Evolutionary conservation across 2,329 filamentous ascomycete species (phyloP), one percentile per base, ranked within the genome.

Genomic region (Tolypocladium amazonense): DNA sequence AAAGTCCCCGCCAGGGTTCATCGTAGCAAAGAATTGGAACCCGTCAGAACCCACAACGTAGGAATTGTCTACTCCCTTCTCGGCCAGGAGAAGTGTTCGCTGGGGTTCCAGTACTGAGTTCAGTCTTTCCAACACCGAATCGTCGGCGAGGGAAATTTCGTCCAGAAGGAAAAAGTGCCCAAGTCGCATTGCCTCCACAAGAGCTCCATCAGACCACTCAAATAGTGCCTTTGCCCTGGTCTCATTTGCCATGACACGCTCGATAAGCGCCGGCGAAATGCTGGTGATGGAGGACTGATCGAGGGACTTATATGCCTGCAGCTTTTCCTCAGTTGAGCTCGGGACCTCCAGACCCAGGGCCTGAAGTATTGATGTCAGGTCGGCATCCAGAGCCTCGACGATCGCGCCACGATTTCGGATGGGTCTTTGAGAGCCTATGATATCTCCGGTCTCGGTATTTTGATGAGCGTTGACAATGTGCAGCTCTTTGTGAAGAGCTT

Each of bases 1-100:
- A 71, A 97, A 99, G 70, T 99, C 94, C 54, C 95, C 94, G 57
- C 95, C 95, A 11, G 94, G 94, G 66, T 99, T 99, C 94, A 99
- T 99, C 0, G 94, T 99, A 4, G 94, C 93, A 61, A 99, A 84
- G 73, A 99, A 97, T 68, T 99, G 92, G 73, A 97, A 99, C 0
- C 88, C 90, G 47, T 88, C 80, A 14, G 80, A 74, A 7, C 89
- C 94, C 45, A 83, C 82, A 33, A 99, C 82, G 63, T 90, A 86
- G 0, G 92, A 92, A 71, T 96, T 87, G 6, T 89, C 82, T 2
- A 90, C 84, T 0, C 94, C 95, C 73, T 97, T 99, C 72, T 99
- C 94, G 0, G 95, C 95, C 20, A 99, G 81, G 3, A 99, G 77
- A 35, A 99, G 83, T 0, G 89, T 91, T 58, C 94, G 83, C 53